Conservation (phyloP, 352 stramenopile genomes). For the Globisporangium camurandrum region DNA sequence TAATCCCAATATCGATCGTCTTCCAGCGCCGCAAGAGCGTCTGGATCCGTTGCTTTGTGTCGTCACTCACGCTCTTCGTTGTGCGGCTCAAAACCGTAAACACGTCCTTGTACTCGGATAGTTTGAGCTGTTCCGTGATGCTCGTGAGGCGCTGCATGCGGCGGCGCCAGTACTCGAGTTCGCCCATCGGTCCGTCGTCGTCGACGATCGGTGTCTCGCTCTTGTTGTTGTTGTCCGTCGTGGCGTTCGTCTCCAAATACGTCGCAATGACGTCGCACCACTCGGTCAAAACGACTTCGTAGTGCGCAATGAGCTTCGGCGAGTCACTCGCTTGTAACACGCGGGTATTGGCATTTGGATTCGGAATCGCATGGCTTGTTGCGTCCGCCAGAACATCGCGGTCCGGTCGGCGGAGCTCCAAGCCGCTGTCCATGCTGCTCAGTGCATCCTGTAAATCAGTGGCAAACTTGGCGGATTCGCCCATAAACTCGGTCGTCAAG, state of each 20-base stretch:
- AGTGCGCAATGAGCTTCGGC: conserved; percentile 88
- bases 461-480: conserved; percentile 93
- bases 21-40: conserved; percentile 94
- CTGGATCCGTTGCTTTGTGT: conserved; percentile 91
- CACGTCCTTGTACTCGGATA: conserved; percentile 94
- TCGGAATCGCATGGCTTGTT: conserved; percentile 27
- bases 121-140: conserved; percentile 97
- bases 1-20: conserved; percentile 98
- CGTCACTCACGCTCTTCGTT: conserved; percentile 79
- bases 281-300: conserved; percentile 95
- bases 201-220: conserved; percentile 64
- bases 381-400: conserved; percentile 64
- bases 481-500: conserved; percentile 90
- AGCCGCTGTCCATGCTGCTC: conserved; percentile 92
- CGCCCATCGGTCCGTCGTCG: conserved; percentile 91
- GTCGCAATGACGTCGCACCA: conserved; percentile 95
- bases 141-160: conserved; percentile 98
- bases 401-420: conserved; percentile 89
- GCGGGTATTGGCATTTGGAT: conserved; percentile 18
- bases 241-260: conserved; percentile 89
- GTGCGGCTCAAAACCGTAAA: conserved; percentile 88
- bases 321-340: conserved; percentile 79
- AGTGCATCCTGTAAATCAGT: conserved; percentile 92
- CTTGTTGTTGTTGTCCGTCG: conserved; percentile 43
- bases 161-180: conserved; percentile 96